Base-by-base conservation (phyloP, 805 yeast species). In the Candida sakaeoensis region DNA sequence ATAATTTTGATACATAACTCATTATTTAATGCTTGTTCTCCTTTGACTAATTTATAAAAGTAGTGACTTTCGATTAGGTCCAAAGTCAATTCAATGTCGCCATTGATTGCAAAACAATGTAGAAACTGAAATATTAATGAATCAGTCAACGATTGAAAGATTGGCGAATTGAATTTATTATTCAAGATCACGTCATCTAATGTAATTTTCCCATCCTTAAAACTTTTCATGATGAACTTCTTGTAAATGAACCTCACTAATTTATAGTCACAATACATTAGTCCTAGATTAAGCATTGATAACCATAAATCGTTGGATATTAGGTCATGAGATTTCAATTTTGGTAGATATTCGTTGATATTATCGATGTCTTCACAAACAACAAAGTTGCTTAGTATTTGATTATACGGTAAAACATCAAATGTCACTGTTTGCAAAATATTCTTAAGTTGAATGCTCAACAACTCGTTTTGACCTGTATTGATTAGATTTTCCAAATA, bases 11-110 rank as follows among this genome's bases (percentile, higher is more conserved):
- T 39, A 35, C 63, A 55, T 18, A 68, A 47, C 8, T 65, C 65
- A 33, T 58, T 61, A 22, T 59, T 55, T 26, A 68, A 45, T 1
- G 63, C 63, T 25, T 37, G 50, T 38, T 63, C 62, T 3, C 73
- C 72, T 16, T 43, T 49, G 32, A 61, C 39, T 14, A 16, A 13
- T 24, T 58, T 57, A 42, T 63, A 68, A 5, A 68, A 42, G 43
- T 50, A 64, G 39, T 64, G 68, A 33, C 65, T 47, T 41, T 69
- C 71, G 9, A 69, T 58, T 10, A 68, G 48, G 5, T 52, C 40
- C 8, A 65, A 41, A 1, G 69, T 57, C 57, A 56, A 60, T 12
- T 53, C 36, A 5, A 65, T 63, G 44, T 69, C 74, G 5, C 74
- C 74, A 37, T 60, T 51, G 3, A 52, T 42, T 2, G 69, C 49